Evolutionary conservation across 306 rosid species (phyloP), one percentile per base, ranked within the genome.

Genomic region (Astragalus glycyphyllos): DNA sequence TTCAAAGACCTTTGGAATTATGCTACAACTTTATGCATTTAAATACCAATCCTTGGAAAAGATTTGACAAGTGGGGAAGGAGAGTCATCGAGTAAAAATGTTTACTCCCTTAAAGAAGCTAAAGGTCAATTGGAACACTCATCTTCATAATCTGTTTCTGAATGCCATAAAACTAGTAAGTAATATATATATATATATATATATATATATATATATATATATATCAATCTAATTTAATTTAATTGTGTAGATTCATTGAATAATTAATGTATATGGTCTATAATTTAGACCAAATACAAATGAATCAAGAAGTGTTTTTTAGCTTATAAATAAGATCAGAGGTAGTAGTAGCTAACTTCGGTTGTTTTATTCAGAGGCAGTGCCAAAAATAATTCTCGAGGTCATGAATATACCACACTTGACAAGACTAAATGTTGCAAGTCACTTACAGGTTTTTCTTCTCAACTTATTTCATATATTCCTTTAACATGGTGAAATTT

Each of bases 391-490:
- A 40, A 88, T 90, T 78, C 73, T 83, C 1, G 88, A 83, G 62
- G 38, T 72, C 61, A 90, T 90, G 97, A 81, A 86, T 50, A 84
- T 81, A 57, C 88, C 90, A 8, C 74, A 83, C 35, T 75, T 90
- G 49, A 87, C 92, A 0, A 83, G 87, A 37, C 86, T 79, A 63
- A 84, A 90, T 68, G 84, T 90, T 1, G 90, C 92, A 0, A 90
- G 97, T 44, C 97, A 90, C 67, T 76, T 90, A 29, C 97, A 90
- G 90, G 97, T 88, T 60, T 20, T 50, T 60, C 5, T 63, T 55
- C 47, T 46, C 1, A 15, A 73, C 23, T 50, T 7, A 15, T 20
- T n/a, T n/a, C n/a, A 15, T 12, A 35, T 12, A 38, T 17, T n/a
- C 16, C 0, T 23, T n/a, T 37, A 7, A 53, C 58, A n/a, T 3